phyloP scores from a whole-genome alignment of 176 grass and related monocot genomes.

The Canna indica region DNA sequence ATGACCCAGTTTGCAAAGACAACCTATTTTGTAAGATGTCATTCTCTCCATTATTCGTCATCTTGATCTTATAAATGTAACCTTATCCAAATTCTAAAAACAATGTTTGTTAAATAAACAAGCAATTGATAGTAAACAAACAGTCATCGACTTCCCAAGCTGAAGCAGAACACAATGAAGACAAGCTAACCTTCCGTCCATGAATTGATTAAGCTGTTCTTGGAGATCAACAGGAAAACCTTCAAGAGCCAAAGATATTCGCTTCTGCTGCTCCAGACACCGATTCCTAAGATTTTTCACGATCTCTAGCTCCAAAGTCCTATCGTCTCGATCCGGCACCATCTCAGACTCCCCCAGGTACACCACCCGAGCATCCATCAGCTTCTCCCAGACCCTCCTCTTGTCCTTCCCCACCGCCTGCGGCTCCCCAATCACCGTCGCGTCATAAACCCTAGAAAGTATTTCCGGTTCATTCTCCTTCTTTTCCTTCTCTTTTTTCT shows the following conservation, averaged over 20 bases:
- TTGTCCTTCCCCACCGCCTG: conserved; percentile 85
- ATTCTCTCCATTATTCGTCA: not conserved
- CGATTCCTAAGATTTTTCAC: conserved; percentile 44
- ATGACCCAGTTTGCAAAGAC: too few species aligned
- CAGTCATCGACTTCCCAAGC: not conserved
- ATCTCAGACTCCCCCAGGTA: conserved; percentile 92
- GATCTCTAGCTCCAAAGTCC: conserved; percentile 72
- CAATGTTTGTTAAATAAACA: not conserved
- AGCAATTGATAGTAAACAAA: not conserved
- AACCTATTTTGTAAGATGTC: not conserved
- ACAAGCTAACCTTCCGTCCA: conserved; percentile 55
- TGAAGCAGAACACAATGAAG: not conserved
- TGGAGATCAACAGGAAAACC: conserved; percentile 73
- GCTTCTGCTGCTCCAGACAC: conserved; percentile 44
- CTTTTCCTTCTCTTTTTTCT: conserved; percentile 8
- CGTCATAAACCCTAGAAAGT: conserved; percentile 75
- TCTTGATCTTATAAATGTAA: not conserved
- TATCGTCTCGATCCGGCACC: conserved; percentile 79
- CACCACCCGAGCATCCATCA: conserved; percentile 78
- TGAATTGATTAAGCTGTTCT: conserved; percentile 70
- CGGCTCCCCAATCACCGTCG: conserved; percentile 87
- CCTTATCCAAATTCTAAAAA: not conserved
- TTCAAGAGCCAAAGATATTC: conserved; percentile 56
- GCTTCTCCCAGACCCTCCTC: conserved; percentile 87
- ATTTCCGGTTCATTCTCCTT: conserved; percentile 34